Base-by-base conservation (phyloP, 2,329 filamentous ascomycete species). In the Botrytis porri region DNA sequence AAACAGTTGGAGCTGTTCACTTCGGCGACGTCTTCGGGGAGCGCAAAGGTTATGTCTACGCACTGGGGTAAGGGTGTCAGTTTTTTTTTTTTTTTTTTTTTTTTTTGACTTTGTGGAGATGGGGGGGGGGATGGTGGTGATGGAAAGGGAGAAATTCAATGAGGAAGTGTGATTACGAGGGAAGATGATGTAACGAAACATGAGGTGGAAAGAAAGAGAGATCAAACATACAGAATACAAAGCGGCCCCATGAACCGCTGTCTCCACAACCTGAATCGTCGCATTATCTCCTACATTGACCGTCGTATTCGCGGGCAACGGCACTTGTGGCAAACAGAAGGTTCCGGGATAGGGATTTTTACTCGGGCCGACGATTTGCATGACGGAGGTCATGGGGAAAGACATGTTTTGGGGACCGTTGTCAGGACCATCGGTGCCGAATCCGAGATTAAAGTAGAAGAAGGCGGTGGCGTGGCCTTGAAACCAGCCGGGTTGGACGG, bases 401-500 rank as follows among this genome's bases (percentile, higher is more conserved):
- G 93, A 97, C 91, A 97, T 97, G 86, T 98, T 98, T 10, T 84
- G 82, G 0, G 96, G 95, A 12, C 92, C 89, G n/a, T 73, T 71
- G 74, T 87, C 86, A 25, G 89, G 89, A 0, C 88, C 89, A 16
- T 87, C 86, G 48, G 87, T 93, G 76, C 93, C 94, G 76, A 95
- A 89, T 77, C 96, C 96, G 72, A 98, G 86, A 84, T 98, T 98
- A 83, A 98, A 85, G 84, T 97, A 97, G 81, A 97, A 87, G 78
- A 94, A 88, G 29, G 94, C 95, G 9, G 89, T 91, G 51, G 88
- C 82, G 82, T 98, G 96, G 76, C 96, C 96, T 73, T 91, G 90
- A 85, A 98, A 98, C 96, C 96, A 98, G 79, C 95, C 96, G 0
- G 96, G 96, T 81, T 98, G 95, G 79, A 98, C 87, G 67, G 94